These are phyloP conservation scores for Boletus huronensis DNA, from an alignment of 768 basidiomycete genomes.

Conservation along the genomic window DNA sequence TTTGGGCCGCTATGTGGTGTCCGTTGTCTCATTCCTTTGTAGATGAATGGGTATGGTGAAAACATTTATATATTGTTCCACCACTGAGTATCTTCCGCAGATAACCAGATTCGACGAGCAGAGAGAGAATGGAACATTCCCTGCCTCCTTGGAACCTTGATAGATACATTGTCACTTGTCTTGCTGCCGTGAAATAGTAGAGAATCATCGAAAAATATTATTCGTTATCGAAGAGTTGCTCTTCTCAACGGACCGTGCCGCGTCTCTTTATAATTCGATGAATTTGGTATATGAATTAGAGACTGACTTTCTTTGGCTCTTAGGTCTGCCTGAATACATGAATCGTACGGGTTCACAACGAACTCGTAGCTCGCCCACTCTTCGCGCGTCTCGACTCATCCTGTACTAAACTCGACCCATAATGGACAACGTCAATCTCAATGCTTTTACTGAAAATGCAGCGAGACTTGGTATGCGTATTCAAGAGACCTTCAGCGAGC, in stretches of 20 bases:
- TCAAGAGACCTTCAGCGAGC: constrained; percentile 80
- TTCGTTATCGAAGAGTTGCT: not conserved
- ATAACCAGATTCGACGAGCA: constrained; percentile 91
- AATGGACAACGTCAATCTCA: constrained; percentile 36
- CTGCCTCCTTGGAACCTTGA: constrained; percentile 82
- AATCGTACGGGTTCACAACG: not conserved
- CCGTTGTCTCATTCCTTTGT: constrained; percentile 11
- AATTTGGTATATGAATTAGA: not conserved
- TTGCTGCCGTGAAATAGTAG: constrained; percentile 12
- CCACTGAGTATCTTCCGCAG: constrained; percentile 37
- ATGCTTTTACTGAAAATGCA: constrained; percentile 72
- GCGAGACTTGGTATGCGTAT: constrained; percentile 77
- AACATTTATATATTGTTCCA: not conserved
- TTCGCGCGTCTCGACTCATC: not conserved
- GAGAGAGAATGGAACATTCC: constrained; percentile 89
- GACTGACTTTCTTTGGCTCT: not conserved
- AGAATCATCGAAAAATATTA: not conserved
- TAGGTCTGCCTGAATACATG: constrained; percentile 1
- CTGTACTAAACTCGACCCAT: constrained; percentile 2
- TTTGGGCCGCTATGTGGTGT: not conserved
- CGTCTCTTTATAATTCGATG: not conserved
- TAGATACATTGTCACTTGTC: constrained; percentile 12
- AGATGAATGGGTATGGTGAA: constrained; percentile 86
- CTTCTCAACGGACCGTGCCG: not conserved
- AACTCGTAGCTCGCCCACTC: not conserved